Conservation (phyloP, 2,329 filamentous ascomycete species). For the Aspergillus cejpii region DNA sequence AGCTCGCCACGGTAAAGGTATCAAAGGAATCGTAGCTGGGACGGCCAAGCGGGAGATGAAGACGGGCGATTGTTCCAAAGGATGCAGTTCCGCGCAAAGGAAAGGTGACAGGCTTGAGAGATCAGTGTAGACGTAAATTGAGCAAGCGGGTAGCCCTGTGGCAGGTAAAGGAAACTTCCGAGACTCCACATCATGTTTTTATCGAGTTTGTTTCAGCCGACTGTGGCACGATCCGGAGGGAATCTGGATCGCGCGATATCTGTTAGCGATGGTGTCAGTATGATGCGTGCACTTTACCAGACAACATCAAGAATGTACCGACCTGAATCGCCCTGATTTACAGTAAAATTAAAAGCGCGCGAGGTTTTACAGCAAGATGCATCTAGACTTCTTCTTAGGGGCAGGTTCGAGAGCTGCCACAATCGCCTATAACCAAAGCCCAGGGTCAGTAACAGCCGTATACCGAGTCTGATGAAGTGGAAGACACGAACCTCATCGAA, state of each 20-base stretch:
- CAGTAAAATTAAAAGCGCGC: not conserved
- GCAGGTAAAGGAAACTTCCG: not conserved
- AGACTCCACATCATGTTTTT: not conserved
- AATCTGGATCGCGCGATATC: not conserved
- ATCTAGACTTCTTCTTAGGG: constrained; percentile 72
- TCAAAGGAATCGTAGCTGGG: not conserved
- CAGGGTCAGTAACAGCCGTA: constrained; percentile 2
- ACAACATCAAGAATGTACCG: not conserved
- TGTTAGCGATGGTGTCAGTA: not conserved
- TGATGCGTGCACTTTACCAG: not conserved
- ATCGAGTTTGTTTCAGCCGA: too few species aligned
- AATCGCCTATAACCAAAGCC: constrained; percentile 60
- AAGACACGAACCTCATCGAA: constrained; percentile 79
- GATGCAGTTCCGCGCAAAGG: not conserved
- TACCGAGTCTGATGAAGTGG: not conserved
- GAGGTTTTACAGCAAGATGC: constrained; percentile 57
- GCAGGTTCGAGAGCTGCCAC: constrained; percentile 87
- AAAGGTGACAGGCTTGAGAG: not conserved
- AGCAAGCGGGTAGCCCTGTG: not conserved
- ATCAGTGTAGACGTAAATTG: not conserved
- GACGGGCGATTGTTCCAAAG: not conserved
- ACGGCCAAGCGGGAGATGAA: not conserved
- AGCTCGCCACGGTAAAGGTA: not conserved
- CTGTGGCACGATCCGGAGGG: not conserved
- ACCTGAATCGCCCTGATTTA: not conserved